Evolutionary conservation across 257 asterid genomes (phyloP), one percentile per base, ranked within the genome.

Genomic region (Solanum appendiculatum): DNA sequence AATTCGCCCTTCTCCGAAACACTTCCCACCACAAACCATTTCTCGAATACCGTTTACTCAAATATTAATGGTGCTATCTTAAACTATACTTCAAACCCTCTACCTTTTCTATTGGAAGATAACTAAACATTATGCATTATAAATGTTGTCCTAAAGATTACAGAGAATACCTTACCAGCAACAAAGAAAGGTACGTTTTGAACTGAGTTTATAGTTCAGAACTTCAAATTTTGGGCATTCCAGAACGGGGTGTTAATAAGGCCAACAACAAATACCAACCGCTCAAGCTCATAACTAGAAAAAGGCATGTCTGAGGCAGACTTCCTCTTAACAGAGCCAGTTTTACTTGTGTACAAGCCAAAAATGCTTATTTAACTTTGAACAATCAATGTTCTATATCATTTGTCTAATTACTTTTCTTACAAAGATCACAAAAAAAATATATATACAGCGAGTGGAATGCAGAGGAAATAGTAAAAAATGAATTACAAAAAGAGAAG

Each of bases 381-480:
- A 48, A 85, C 42, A 89, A 80, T 69, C 16, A 42, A 83, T 74
- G 48, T 89, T 18, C 88, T 69, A 68, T 85, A 85, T 66, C 29
- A 27, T 37, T 63, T 85, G 63, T 51, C 66, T 18, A 51, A 40
- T 37, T 68, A 73, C 44, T 66, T 33, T 25, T 84, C 86, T 44
- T 73, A 85, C 29, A 84, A 64, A 86, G 11, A 66, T 75, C 86
- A 56, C 88, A 84, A 87, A 60, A 48, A 86, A 63, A 78, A n/a
- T n/a, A n/a, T n/a, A n/a, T 78, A 85, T 80, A 86, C 68, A 83
- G 27, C 13, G 86, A 29, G 21, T 68, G 87, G 60, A 54, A 42
- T 6, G 60, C 7, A 25, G 83, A 42, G 25, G 39, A 78, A 46
- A 48, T 78, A 81, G 48, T 48, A 18, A 29, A 63, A 46, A 81